phyloP scores from a whole-genome alignment of 1,284 basidiomycete genomes.

The Heterobasidion annosum region DNA sequence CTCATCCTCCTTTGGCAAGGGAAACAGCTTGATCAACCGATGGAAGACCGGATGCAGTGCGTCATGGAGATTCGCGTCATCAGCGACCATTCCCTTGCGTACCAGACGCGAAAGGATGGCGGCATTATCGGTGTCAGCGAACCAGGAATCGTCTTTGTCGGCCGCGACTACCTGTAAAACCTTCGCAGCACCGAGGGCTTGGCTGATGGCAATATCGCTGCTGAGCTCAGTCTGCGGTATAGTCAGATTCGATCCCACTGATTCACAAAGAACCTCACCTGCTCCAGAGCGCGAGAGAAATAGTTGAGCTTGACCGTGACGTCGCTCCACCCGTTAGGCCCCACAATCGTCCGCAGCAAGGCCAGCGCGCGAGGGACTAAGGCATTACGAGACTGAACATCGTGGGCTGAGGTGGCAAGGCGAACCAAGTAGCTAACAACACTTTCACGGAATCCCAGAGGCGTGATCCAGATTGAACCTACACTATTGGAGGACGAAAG shows the following conservation, averaged over 20 bases:
- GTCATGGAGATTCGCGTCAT: constrained; percentile 73
- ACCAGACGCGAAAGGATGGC: constrained; percentile 82
- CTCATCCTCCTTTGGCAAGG: constrained; percentile 75
- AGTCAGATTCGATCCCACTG: constrained; percentile 1
- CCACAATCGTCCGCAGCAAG: constrained; percentile 77
- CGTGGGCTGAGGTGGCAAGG: constrained; percentile 70
- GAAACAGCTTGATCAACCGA: constrained; percentile 77
- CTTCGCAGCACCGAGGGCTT: constrained; percentile 81
- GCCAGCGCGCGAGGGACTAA: constrained; percentile 73
- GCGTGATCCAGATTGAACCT: constrained; percentile 55
- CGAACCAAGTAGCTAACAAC: constrained; percentile 93
- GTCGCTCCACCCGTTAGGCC: constrained; percentile 84
- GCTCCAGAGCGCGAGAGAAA: constrained; percentile 77
- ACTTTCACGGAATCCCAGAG: constrained; percentile 76
- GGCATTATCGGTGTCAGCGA: constrained; percentile 51
- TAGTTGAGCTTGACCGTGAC: constrained; percentile 89
- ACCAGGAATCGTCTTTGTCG: constrained; percentile 85
- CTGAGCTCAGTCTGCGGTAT: constrained; percentile 62
- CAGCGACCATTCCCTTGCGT: constrained; percentile 78
- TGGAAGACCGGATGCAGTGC: constrained; percentile 81
- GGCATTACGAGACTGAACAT: constrained; percentile 53
- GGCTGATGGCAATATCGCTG: constrained; percentile 52
- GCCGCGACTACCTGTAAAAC: constrained; percentile 84
- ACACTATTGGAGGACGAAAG: constrained; percentile 12
- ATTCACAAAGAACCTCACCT: constrained; percentile 37